phyloP scores from a whole-genome alignment of 176 grass and related monocot species.

The Musa itinerans region DNA sequence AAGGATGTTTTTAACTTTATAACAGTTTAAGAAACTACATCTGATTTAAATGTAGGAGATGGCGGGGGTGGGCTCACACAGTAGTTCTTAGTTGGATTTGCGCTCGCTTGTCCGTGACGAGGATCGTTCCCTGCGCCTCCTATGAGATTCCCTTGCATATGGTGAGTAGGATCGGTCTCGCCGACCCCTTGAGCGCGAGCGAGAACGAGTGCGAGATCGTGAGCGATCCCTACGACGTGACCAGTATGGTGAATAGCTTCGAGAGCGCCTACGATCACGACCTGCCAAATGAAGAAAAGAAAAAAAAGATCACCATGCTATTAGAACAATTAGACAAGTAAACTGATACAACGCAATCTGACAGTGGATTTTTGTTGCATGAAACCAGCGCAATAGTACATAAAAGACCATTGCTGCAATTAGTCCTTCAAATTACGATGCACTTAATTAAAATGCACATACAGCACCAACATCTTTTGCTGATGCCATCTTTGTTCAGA shows the following conservation, averaged over 20 bases:
- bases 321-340: not conserved
- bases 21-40: not conserved
- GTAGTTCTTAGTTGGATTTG: constrained; percentile 20
- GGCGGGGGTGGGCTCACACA: not conserved
- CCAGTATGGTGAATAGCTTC: constrained; percentile 43
- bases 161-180: constrained; percentile 13
- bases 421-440: not conserved
- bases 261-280: constrained; percentile 28
- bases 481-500: too few species aligned
- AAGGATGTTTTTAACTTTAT: not conserved
- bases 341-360: not conserved
- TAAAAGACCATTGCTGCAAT: not conserved
- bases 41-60: not conserved
- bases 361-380: not conserved
- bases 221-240: constrained; percentile 27
- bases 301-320: not conserved
- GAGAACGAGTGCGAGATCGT: constrained; percentile 16
- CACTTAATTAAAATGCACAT: too few species aligned
- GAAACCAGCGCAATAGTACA: not conserved
- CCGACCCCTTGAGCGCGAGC: constrained; percentile 16
- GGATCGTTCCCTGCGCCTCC: constrained; percentile 33
- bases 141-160: constrained; percentile 28
- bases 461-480: too few species aligned
- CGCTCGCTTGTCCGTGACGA: constrained; percentile 28
- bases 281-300: constrained; percentile 17